Evolutionary conservation across 768 basidiomycete genomes (phyloP), one percentile per base, ranked within the genome.

Genomic region (Lactarius hatsudake): DNA sequence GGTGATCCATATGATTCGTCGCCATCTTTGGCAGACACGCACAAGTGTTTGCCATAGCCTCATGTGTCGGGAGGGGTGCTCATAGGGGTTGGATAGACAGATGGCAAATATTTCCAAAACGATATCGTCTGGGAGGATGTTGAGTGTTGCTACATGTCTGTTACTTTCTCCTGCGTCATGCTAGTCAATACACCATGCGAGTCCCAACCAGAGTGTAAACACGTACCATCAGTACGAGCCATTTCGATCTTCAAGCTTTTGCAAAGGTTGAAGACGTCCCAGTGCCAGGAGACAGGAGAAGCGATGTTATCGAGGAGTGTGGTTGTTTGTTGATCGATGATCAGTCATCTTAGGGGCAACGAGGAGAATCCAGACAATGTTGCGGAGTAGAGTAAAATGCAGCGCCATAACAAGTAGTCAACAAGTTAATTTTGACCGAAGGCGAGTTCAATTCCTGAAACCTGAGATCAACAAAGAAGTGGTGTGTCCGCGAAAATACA

Each of bases 241-340:
- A 34, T 9, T 34, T 34, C 34, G 7, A 9, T 13, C n/a, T 51
- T 51, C 48, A 23, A 12, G n/a, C n/a, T 23, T 51, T 51, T 51
- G 10, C 12, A 13, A 4, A 23, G 8, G 43, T n/a, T n/a, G 43
- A 45, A 45, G 18, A n/a, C 9, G 18, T 45, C 10, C 36, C 10
- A 12, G 10, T 36, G 7, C 8, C 2, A 9, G 32, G 20, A 0
- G 1, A 45, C 20, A 45, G 43, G 8, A 45, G 65, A 75, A 77
- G 28, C 28, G 3, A 30, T 30, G 28, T 30, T 30, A 30, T 30
- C 30, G 36, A 36, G 12, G 36, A 12, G 10, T 36, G 36, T 36
- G 36, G 36, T 9, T 36, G 34, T 10, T 36, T 3, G 2, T 36
- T 30, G 28, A 30, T 3, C 28, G 28, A 3, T 12, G 12, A 38